Evolutionary conservation across 2,329 filamentous ascomycete species (phyloP).

Genomic region (Calonectria hawksworthii): DNA sequence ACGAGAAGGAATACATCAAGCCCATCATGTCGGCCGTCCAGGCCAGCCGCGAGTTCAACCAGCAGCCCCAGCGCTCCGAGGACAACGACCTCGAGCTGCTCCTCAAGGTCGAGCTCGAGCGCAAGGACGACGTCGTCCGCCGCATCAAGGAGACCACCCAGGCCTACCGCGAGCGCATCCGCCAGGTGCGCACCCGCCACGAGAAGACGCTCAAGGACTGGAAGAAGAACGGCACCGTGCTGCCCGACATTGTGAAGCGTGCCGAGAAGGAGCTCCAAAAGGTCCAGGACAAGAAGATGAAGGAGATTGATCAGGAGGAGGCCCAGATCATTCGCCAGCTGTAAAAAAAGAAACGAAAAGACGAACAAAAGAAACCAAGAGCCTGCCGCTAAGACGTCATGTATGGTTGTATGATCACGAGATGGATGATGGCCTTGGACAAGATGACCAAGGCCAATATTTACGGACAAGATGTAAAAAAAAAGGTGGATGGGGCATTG

Average conservation of each 20-base stretch:
- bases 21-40: conserved; percentile 70
- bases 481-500: conserved; percentile 39
- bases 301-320: conserved; percentile 64
- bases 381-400: not conserved
- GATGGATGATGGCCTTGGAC: not conserved
- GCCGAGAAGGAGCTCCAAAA: conserved; percentile 64
- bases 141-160: conserved; percentile 62
- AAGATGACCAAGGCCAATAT: not conserved
- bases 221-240: conserved; percentile 59
- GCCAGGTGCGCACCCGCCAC: conserved; percentile 61
- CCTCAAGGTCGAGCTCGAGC: conserved; percentile 67
- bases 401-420: conserved; percentile 7
- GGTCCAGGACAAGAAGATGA: conserved; percentile 67
- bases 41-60: conserved; percentile 67
- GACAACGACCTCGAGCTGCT: conserved; percentile 73
- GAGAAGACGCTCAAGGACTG: conserved; percentile 65
- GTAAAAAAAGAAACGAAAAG: conserved; percentile 35
- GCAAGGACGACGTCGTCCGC: conserved; percentile 60
- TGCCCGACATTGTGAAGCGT: conserved; percentile 63
- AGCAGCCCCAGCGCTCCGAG: conserved; percentile 70
- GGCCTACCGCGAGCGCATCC: conserved; percentile 65
- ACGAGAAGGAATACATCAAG: conserved; percentile 62
- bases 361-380: not conserved
- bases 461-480: conserved; percentile 7
- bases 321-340: conserved; percentile 61